phyloP scores from a whole-genome alignment of 495 filamentous ascomycete species.

The Aeminium ludgeri region DNA sequence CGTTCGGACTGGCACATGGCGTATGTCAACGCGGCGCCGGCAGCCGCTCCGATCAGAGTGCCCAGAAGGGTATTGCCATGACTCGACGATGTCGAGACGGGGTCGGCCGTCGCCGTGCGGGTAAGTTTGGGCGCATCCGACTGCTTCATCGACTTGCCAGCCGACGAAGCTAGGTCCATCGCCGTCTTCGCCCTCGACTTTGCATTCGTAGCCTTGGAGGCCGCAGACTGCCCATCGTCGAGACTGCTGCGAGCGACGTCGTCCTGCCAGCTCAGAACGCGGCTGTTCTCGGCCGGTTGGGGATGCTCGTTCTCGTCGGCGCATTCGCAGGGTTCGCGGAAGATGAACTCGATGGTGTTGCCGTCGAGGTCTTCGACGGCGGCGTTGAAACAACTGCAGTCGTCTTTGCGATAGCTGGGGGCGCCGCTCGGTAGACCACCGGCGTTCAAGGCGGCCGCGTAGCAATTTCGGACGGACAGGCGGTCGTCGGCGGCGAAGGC shows the following conservation, averaged over 20 bases:
- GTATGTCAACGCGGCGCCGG: conserved; percentile 60
- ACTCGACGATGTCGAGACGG: conserved; percentile 21
- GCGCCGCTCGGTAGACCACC: conserved; percentile 40
- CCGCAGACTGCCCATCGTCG: background rate
- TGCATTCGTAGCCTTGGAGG: conserved; percentile 4
- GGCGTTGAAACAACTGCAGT: conserved; percentile 40
- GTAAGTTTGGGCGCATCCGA: background rate
- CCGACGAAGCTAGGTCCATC: conserved; percentile 2
- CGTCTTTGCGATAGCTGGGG: conserved; percentile 35
- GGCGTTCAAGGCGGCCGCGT: conserved; percentile 38
- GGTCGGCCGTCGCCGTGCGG: conserved; percentile 16
- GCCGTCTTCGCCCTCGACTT: conserved; percentile 8
- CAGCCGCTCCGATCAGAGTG: conserved; percentile 58
- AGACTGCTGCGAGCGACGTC: conserved; percentile 11
- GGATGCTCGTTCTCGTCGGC: conserved; percentile 5
- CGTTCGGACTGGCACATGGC: conserved; percentile 45
- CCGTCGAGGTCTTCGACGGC: conserved; percentile 44
- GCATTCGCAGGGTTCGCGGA: conserved; percentile 18
- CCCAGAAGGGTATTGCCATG: conserved; percentile 48
- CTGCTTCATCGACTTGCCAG: conserved; percentile 1
- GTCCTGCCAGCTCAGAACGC: conserved; percentile 23
- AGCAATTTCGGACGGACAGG: conserved; percentile 41
- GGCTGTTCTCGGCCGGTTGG: conserved; percentile 15
- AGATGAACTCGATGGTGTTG: conserved; percentile 46
- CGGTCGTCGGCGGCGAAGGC: conserved; percentile 40